Base-by-base conservation (phyloP, 2,329 filamentous ascomycete species). In the Ceratocystis huliohia region DNA sequence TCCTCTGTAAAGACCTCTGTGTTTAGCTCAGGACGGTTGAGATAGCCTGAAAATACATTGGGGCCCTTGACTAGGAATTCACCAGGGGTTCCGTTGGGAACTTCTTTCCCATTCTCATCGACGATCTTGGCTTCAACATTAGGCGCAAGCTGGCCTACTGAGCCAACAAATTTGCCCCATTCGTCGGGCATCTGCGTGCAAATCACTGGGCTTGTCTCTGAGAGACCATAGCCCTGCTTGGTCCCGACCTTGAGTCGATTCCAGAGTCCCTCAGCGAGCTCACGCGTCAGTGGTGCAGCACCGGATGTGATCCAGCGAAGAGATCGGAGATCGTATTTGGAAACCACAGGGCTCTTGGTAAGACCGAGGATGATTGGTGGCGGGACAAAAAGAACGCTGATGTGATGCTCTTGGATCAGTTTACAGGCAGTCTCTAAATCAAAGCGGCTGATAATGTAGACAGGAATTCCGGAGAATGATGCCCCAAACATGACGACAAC, bases 211-310 rank as follows among this genome's bases (percentile, higher is more conserved):
- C 87, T 87, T 15, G 91, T 95, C 78, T 97, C 93, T 4, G 86
- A 91, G 4, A 97, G 81, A 0, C 93, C 93, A 73, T 96, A 97
- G 20, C 89, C 92, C 76, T 97, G 93, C 79, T 96, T 96, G 68
- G 96, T 85, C 1, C 87, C 87, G 22, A 95, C 80, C 64, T 85
- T 85, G 67, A 94, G 83, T 6, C 91, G 84, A 22, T 82, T 76
- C 79, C 89, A 89, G 2, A 94, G 83, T 7, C 84, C 82, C 66
- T 91, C 84, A 0, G 93, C 88, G 1, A 97, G 82, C 69, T 96
- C 91, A 41, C 80, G 78, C 0, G 90, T 93, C 50, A 96, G 78
- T 0, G 93, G 93, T 0, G 93, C 92, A 0, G 92, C 93, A 28
- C 89, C 93, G 0, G 85, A 92, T 76, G 91, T 94, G 79, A 96